Base-by-base conservation (phyloP, 345 rosid genomes). In the Brassica rapa region DNA sequence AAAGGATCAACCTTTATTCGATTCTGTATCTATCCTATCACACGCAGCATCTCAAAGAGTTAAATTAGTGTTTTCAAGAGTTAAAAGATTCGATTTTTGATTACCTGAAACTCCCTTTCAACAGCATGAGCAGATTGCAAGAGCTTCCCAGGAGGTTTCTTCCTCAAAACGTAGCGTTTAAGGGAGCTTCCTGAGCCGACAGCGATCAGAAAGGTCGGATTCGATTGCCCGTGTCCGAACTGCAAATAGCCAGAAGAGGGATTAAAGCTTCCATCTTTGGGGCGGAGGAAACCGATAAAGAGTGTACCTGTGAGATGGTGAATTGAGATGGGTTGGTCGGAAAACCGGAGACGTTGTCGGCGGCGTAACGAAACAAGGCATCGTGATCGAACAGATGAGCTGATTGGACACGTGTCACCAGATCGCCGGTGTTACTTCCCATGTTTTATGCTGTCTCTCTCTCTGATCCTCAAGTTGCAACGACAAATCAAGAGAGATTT, bases 161-260 rank as follows among this genome's bases (percentile, higher is more conserved):
- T 95, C 88, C 99, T 88, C 88, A 95, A 68, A 77, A 95, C 97
- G 76, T 93, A 93, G 5, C 93, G 89, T 85, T 86, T 90, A 68
- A 86, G 57, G 3, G 82, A 39, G 12, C 39, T 83, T 66, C 86
- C 96, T 2, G 75, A 81, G 8, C 87, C 88, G 3, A 78, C 92
- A 80, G 91, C 86, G 63, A 93, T 76, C 80, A 93, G 81, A 83
- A 82, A 95, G 62, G 98, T 95, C 7, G 96, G 97, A 72, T 95
- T 93, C 68, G 97, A 95, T 81, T 95, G 97, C 63, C 98, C 97
- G 78, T 95, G 94, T 43, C 94, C 97, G 73, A 93, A 95, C 98
- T 90, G 70, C 35, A 66, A 24, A 6, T 43, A 76, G 0, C 4
- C 60, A 32, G 6, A 16, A 35, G 29, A 3, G 0, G 15, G 14